Base-by-base conservation (phyloP, 2,329 filamentous ascomycete genomes). In the Metarhizium anisopliae region DNA sequence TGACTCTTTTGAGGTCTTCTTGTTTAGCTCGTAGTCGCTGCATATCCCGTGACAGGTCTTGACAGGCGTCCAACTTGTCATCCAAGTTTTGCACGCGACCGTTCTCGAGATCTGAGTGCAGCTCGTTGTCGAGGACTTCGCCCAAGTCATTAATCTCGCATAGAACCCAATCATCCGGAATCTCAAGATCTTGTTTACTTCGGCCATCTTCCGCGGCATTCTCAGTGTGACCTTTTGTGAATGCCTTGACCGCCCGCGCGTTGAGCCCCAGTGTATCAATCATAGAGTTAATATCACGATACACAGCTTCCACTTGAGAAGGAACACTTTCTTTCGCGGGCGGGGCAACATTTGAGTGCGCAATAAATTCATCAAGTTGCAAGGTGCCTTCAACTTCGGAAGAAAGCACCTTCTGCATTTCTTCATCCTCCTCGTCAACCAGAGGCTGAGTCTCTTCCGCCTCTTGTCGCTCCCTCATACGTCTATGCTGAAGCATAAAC, bases 211-310 rank as follows among this genome's bases (percentile, higher is more conserved):
- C 74, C 53, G 79, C 75, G 52, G 75, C 70, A 47, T 76, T 71
- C 52, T 83, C 74, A 11, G 76, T 77, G 62, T 95, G 88, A 7
- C 86, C 89, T 55, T 81, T 77, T 47, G 92, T 77, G 60, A 86
- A 87, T 11, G 76, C 75, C 51, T 78, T 76, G 42, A 93, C 81
- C 6, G 89, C 84, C 16, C 81, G 77, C 11, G 77, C 84, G 67
- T 97, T 97, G 52, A 96, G 80, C 10, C 93, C 93, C 45, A 97
- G 75, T 0, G 89, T 93, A 64, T 96, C 90, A 47, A 99, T 85
- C 94, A 97, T 99, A 13, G 89, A 89, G 69, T 94, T 93, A 67
- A 93, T 89, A 64, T 93, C 89, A 49, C 87, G 81, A 68, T 89
- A 94, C 1, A 87, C 75, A 18, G 82, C 79, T 64, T 87, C 84